Conservation (phyloP, 768 basidiomycete genomes). For the Amylocystis lapponica region DNA sequence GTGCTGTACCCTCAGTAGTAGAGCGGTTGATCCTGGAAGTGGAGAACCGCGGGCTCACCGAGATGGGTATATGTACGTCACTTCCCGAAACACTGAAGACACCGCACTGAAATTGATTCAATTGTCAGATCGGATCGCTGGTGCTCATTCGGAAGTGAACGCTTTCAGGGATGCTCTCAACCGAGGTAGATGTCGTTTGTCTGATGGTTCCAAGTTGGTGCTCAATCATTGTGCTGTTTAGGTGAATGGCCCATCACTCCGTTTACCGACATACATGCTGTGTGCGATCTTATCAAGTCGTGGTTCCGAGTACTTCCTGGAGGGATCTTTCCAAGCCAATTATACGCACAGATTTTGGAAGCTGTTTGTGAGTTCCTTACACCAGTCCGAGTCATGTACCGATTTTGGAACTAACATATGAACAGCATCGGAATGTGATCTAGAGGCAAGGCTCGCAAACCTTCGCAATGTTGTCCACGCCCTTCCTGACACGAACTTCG, state of each 20-base stretch:
- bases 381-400: too few relatives aligned
- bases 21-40: constrained; percentile 64
- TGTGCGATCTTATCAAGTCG: constrained; percentile 78
- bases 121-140: constrained; percentile 71
- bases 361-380: constrained; percentile 52
- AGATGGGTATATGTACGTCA: constrained; percentile 76
- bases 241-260: constrained; percentile 56
- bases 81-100: too few relatives aligned
- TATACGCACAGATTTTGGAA: constrained; percentile 64
- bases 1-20: constrained; percentile 61
- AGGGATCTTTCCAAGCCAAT: constrained; percentile 65
- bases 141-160: constrained; percentile 65
- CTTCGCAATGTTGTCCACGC: constrained; percentile 65
- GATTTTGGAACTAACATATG: neutral
- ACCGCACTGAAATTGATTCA: neutral
- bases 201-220: too few relatives aligned
- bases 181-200: constrained; percentile 45
- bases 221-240: too few relatives aligned
- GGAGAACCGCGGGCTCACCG: constrained; percentile 68
- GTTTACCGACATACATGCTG: constrained; percentile 71
- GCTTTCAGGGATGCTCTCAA: constrained; percentile 72
- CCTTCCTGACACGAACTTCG: constrained; percentile 70
- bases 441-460: constrained; percentile 56
- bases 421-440: constrained; percentile 35
- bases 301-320: constrained; percentile 85